phyloP scores from a whole-genome alignment of 2,329 filamentous ascomycete genomes.

The Aphanoascus verrucosus region DNA sequence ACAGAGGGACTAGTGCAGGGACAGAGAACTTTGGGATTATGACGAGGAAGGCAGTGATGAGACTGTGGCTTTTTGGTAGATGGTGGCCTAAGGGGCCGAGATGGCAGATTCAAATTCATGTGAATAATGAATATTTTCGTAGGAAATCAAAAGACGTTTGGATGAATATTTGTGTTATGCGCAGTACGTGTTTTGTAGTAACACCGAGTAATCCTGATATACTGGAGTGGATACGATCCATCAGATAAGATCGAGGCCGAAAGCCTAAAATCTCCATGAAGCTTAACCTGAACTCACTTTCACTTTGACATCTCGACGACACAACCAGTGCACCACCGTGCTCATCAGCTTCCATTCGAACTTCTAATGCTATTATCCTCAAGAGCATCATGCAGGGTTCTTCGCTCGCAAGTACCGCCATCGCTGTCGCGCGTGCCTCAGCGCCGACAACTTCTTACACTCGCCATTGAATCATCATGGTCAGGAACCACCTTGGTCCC shows the following conservation, averaged over 20 bases:
- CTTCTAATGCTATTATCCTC: slow-evolving; percentile 5
- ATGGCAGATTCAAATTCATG: too few relatives aligned
- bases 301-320: not conserved
- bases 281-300: not conserved
- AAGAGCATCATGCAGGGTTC: slow-evolving; percentile 2
- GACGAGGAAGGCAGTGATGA: too few relatives aligned
- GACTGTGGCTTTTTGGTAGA: too few relatives aligned
- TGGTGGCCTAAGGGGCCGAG: too few relatives aligned
- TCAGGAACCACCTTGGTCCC: slow-evolving; percentile 8
- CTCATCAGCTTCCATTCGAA: not conserved
- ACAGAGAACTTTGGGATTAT: too few relatives aligned
- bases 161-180: too few relatives aligned
- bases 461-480: slow-evolving; percentile 71
- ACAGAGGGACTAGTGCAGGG: too few relatives aligned
- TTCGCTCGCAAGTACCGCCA: not conserved
- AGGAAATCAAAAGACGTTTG: too few relatives aligned
- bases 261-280: not conserved
- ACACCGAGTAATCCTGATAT: too few relatives aligned
- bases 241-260: not conserved
- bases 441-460: slow-evolving; percentile 24
- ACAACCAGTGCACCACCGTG: not conserved
- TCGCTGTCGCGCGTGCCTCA: not conserved
- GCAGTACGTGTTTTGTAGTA: too few relatives aligned
- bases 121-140: too few relatives aligned
- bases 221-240: not conserved